Evolutionary conservation across 1,284 basidiomycete species (phyloP), one percentile per base, ranked within the genome.

Genomic region (Cystobasidium sp.): DNA sequence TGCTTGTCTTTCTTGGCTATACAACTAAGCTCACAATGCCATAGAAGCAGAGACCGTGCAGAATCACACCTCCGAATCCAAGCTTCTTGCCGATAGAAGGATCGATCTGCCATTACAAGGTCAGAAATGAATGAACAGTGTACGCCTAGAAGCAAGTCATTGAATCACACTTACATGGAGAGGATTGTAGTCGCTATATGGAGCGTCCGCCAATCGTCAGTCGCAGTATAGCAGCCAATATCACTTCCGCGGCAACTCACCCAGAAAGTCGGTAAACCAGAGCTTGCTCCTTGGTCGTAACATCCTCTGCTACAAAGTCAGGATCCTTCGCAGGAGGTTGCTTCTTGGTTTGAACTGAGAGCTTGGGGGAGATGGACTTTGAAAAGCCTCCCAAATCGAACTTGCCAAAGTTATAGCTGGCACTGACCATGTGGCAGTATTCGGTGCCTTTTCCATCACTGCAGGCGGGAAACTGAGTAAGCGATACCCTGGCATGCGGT

Each of bases 171-270:
- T 41, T 75, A 93, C 90, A 82, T 93, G 92, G 12, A 93, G 85
- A 20, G 90, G 89, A 82, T 93, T 93, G 82, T 92, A 93, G 82
- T 93, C 91, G 1, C 91, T 91, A 73, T 88, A 90, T n/a, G 41
- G 55, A 6, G 31, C 16, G 44, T 9, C 7, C 14, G 3, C 4
- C 12, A 2, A 16, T 20, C 39, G 49, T 41, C 61, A 55, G 62
- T 14, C n/a, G 6, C 8, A n/a, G 3, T 16, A 51, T 51, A 56
- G 37, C 39, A 58, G 14, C 16, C n/a, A 9, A 16, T 6, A 20
- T 6, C 14, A 5, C 12, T 3, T 46, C 9, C 12, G 16, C 6
- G 22, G 18, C 9, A 0, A 64, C 76, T 56, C 39, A 76, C 70
- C 75, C 78, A 7, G 76, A 78, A 46, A 93, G 86, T 37, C 91